phyloP scores from a whole-genome alignment of 2,329 filamentous ascomycete genomes.

The Cordyceps tenuipes region DNA sequence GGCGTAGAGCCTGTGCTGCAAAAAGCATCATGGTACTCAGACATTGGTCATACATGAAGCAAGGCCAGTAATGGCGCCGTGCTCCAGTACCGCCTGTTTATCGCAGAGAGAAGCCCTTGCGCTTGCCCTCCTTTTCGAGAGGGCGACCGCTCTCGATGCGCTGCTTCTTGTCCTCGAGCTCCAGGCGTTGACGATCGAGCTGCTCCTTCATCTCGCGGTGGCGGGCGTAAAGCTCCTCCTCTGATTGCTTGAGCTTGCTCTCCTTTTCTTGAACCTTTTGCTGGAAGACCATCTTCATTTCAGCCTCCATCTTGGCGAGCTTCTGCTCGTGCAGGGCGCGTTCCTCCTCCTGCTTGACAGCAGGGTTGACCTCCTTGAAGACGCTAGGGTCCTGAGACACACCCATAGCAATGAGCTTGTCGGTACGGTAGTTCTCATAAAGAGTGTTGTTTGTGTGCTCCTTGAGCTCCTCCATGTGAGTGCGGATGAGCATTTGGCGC shows the following conservation, averaged over 20 bases:
- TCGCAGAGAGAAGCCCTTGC: constrained; percentile 98
- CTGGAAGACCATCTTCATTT: constrained; percentile 99
- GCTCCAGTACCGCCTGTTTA: constrained; percentile 40
- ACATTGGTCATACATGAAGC: constrained; percentile 41
- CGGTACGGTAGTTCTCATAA: constrained; percentile 99
- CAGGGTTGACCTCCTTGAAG: constrained; percentile 99
- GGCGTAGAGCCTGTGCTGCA: constrained; percentile 50
- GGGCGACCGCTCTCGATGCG: constrained; percentile 92
- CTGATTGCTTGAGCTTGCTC: constrained; percentile 98
- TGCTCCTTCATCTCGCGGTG: constrained; percentile 99
- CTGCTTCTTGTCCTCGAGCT: constrained; percentile 97
- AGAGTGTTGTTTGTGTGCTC: constrained; percentile 98
- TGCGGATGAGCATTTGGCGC: constrained; percentile 98
- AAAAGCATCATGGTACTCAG: constrained; percentile 50
- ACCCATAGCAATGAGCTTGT: constrained; percentile 98
- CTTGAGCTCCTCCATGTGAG: constrained; percentile 99
- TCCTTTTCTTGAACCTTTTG: constrained; percentile 99
- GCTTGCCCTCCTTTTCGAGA: constrained; percentile 95
- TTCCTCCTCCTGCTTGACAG: constrained; percentile 99
- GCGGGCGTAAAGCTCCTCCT: constrained; percentile 95
- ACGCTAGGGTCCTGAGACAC: constrained; percentile 97
- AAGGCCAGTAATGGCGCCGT: constrained; percentile 17
- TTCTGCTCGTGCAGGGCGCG: constrained; percentile 97
- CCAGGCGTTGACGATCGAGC: constrained; percentile 85
- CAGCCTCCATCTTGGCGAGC: constrained; percentile 99